Conservation (phyloP, 805 yeast genomes). For the Blastobotrys terrestris region DNA sequence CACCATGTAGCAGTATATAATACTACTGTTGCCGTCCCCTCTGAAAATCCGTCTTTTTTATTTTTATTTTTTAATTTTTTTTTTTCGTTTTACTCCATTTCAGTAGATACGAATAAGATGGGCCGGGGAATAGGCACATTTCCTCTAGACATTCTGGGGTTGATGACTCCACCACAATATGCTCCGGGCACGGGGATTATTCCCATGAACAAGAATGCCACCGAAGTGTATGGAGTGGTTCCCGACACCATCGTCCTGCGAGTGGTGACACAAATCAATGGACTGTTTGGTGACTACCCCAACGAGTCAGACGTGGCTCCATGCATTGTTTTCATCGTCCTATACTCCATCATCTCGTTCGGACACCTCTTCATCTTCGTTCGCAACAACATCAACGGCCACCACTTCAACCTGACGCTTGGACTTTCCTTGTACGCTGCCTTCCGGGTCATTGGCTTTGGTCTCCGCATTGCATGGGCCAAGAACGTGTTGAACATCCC, state of each 20-base stretch:
- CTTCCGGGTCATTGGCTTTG: slow-evolving; percentile 53
- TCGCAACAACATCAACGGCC: slow-evolving; percentile 48
- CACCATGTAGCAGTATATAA: background rate
- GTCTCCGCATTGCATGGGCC: slow-evolving; percentile 54
- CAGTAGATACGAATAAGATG: background rate
- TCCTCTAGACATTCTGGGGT: background rate
- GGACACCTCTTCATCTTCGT: slow-evolving; percentile 44
- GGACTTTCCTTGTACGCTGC: slow-evolving; percentile 50
- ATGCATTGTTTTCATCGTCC: slow-evolving; percentile 47
- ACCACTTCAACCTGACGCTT: slow-evolving; percentile 50
- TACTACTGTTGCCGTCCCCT: background rate
- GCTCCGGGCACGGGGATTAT: slow-evolving; percentile 4
- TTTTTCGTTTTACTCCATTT: background rate
- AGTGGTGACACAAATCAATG: slow-evolving; percentile 24
- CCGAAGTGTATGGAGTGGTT: background rate
- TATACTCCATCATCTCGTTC: slow-evolving; percentile 42
- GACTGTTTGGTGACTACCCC: slow-evolving; percentile 59
- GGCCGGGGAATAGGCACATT: background rate
- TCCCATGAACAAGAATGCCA: background rate
- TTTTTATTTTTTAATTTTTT: background rate
- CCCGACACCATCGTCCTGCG: background rate
- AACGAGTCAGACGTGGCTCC: slow-evolving; percentile 51
- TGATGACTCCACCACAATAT: slow-evolving; percentile 1
- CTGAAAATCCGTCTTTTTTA: background rate
- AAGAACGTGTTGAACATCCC: slow-evolving; percentile 39